Evolutionary conservation across 768 basidiomycete genomes (phyloP).

Genomic region (Russula olivacea): DNA sequence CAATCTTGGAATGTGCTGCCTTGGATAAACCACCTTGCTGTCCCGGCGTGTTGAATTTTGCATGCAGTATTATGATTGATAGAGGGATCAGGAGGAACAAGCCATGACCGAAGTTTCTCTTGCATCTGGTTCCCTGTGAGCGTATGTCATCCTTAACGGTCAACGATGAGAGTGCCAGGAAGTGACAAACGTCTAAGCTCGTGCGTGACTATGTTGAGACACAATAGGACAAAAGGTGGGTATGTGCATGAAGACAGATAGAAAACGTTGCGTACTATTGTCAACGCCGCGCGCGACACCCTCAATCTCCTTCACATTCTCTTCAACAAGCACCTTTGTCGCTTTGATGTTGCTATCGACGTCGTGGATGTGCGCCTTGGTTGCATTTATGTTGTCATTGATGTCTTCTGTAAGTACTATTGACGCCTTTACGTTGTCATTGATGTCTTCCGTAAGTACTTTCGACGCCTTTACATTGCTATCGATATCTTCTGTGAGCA

Average conservation of each 20-base stretch:
- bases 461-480: no score
- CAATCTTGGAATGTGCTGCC: not conserved
- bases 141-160: not conserved
- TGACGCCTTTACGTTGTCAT: not conserved
- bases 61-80: constrained; percentile 4
- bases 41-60: not conserved
- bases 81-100: constrained; percentile 3
- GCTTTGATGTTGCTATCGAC: not conserved
- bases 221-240: not conserved
- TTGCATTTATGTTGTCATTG: no score
- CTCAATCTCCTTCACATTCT: no score
- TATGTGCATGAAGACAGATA: no score
- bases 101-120: not conserved
- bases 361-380: not conserved
- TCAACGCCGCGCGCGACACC: no score
- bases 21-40: constrained; percentile 1
- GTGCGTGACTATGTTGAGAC: no score
- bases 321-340: no score
- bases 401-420: no score
- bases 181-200: no score
- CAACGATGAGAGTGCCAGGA: no score
- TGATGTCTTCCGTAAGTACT: not conserved
- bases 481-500: no score
- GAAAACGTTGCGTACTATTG: not conserved
- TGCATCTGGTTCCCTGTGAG: not conserved